Percentiles rank a stretch among this genome's conserved stretches.
These are phyloP conservation scores for Globisporangium irregulare DNA, from an alignment of 352 stramenopile species.

Conservation along the genomic window DNA sequence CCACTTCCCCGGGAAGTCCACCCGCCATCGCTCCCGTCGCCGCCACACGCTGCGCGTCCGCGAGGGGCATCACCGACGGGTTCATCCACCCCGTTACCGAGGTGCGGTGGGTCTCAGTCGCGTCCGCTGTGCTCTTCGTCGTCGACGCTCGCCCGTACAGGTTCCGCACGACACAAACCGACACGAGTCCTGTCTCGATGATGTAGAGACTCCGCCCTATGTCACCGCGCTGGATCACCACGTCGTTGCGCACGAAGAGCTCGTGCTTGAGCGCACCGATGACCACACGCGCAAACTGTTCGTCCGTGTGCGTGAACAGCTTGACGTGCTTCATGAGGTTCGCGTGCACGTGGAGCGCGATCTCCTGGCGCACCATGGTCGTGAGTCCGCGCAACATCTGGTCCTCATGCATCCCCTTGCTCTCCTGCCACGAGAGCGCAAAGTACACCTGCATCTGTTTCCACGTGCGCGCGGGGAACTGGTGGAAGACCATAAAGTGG, in stretches of 20 bases:
- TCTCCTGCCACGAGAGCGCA: conserved; percentile 61
- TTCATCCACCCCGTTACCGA: conserved; percentile 20
- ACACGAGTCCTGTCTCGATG: conserved; percentile 56
- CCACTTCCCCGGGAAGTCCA: neutral
- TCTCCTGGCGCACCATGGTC: conserved; percentile 46
- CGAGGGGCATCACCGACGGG: conserved; percentile 9
- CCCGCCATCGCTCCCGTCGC: neutral
- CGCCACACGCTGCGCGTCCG: conserved; percentile 11
- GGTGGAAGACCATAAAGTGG: conserved; percentile 65
- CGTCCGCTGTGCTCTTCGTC: neutral
- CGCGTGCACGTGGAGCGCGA: conserved; percentile 56
- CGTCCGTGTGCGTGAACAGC: conserved; percentile 33
- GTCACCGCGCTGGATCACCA: conserved; percentile 45
- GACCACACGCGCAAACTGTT: conserved; percentile 31
- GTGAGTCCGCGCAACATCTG: conserved; percentile 52
- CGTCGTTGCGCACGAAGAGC: conserved; percentile 48
- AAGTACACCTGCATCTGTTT: conserved; percentile 79
- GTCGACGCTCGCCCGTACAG: conserved; percentile 8
- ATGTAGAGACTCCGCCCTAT: conserved; percentile 45
- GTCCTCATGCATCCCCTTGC: conserved; percentile 59
- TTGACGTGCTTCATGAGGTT: conserved; percentile 45
- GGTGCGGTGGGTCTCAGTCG: neutral
- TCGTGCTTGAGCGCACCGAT: conserved; percentile 37
- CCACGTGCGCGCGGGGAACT: conserved; percentile 49
- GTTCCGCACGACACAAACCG: conserved; percentile 45